These are phyloP conservation scores for Rhizoclosmatium globosum DNA, from an alignment of 192 early-diverging fungal genomes.

Conservation along the genomic window DNA sequence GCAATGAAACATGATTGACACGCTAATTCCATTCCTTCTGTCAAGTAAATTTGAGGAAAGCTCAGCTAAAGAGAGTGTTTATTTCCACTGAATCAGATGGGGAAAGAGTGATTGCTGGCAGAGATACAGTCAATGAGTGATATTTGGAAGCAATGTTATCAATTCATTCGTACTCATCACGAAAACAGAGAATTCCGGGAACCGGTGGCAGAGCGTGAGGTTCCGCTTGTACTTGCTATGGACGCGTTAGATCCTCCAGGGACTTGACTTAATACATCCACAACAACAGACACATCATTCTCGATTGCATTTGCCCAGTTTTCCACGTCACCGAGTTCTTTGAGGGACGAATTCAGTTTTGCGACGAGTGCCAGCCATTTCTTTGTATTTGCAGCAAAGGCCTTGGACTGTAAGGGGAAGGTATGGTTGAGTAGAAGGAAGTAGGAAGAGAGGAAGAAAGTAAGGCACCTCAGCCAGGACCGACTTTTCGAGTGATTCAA, in stretches of 20 bases:
- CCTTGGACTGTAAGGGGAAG: not conserved
- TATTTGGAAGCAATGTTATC: too few relatives aligned
- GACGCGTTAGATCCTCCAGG: not conserved
- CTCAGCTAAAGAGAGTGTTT: too few relatives aligned
- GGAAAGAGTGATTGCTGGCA: too few relatives aligned
- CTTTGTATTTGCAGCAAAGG: slow-evolving; percentile 64
- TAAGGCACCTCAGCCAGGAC: not conserved
- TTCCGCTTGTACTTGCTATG: too few relatives aligned
- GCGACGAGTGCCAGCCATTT: slow-evolving; percentile 83
- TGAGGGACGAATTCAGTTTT: slow-evolving; percentile 78
- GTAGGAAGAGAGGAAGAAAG: not conserved
- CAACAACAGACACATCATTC: slow-evolving; percentile 67
- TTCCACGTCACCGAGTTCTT: slow-evolving; percentile 89
- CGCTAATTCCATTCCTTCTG: too few relatives aligned
- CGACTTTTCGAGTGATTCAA: slow-evolving; percentile 57
- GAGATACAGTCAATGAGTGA: too few relatives aligned
- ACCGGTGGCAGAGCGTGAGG: too few relatives aligned
- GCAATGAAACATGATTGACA: too few relatives aligned
- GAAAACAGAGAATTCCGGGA: too few relatives aligned
- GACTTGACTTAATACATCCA: not conserved
- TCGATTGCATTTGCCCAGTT: slow-evolving; percentile 89
- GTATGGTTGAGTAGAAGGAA: not conserved
- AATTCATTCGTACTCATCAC: too few relatives aligned
- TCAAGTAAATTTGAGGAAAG: too few relatives aligned
- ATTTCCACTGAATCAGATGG: too few relatives aligned